Conservation (phyloP, 352 stramenopile genomes). For the Phytophthora sansomeana region DNA sequence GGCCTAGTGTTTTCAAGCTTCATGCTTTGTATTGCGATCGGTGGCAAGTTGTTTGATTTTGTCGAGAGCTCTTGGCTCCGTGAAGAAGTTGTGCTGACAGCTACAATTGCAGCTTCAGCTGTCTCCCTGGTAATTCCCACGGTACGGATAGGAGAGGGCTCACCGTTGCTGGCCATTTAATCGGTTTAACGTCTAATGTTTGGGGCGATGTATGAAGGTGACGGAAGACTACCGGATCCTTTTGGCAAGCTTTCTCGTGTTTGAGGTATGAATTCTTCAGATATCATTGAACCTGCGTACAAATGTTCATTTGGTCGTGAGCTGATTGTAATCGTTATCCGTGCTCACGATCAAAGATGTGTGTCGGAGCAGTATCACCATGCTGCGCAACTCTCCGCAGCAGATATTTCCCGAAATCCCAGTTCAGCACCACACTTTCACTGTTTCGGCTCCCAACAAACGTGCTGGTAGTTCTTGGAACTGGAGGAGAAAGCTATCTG, state of each 20-base stretch:
- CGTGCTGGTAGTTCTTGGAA: constrained; percentile 67
- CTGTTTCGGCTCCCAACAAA: constrained; percentile 74
- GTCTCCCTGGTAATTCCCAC: constrained; percentile 49
- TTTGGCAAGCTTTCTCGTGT: constrained; percentile 54
- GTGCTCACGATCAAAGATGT: constrained; percentile 37
- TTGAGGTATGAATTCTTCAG: constrained; percentile 44
- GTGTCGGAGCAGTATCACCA: constrained; percentile 60
- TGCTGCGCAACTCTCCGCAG: constrained; percentile 64
- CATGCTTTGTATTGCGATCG: constrained; percentile 97
- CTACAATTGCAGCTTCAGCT: constrained; percentile 33
- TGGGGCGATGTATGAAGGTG: constrained; percentile 29
- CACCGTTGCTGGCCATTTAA: neutral
- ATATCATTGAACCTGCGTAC: neutral
- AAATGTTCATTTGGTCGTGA: neutral
- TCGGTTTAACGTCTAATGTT: neutral
- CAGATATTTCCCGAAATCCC: constrained; percentile 48
- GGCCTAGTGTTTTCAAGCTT: constrained; percentile 97
- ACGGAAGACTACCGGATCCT: constrained; percentile 42
- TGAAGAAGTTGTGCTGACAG: constrained; percentile 76
- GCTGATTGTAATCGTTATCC: neutral
- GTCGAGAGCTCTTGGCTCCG: constrained; percentile 34
- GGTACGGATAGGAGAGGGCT: constrained; percentile 24
- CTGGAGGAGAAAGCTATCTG: constrained; percentile 45
- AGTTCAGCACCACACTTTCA: constrained; percentile 57
- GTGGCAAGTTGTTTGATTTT: constrained; percentile 93